phyloP scores from a whole-genome alignment of 2,329 filamentous ascomycete genomes.

The Catunica adiposa region DNA sequence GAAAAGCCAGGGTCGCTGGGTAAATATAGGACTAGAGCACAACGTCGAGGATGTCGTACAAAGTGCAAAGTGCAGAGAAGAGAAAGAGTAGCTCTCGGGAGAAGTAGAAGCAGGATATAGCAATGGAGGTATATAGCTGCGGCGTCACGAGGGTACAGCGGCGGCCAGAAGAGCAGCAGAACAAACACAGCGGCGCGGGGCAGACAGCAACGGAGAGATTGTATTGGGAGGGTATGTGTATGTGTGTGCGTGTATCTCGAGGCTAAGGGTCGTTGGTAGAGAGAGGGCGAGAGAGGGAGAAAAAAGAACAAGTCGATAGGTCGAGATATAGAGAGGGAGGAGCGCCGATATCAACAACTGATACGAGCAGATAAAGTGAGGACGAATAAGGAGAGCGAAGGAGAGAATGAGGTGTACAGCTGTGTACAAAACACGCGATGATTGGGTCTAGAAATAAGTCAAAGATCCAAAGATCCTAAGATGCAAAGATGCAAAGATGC shows the following conservation, averaged over 20 bases:
- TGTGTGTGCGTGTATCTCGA: neutral
- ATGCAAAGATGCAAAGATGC: too few species aligned
- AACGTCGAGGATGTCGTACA: neutral
- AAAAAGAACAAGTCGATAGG: neutral
- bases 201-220: neutral
- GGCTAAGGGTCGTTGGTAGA: neutral
- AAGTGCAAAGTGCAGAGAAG: neutral
- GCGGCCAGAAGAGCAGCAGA: neutral
- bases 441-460: neutral
- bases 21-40: neutral
- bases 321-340: too few species aligned
- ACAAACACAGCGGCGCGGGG: neutral
- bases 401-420: neutral
- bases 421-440: too few species aligned
- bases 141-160: neutral
- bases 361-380: neutral
- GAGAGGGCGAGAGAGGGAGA: neutral
- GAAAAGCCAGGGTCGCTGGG: neutral
- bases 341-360: neutral
- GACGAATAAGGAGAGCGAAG: neutral
- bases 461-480: neutral
- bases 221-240: too few species aligned
- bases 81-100: neutral
- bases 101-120: neutral
- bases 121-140: neutral